Evolutionary conservation across 2,329 filamentous ascomycete species (phyloP), one percentile per base, ranked within the genome.

Genomic region (Apiospora kogelbergensis): DNA sequence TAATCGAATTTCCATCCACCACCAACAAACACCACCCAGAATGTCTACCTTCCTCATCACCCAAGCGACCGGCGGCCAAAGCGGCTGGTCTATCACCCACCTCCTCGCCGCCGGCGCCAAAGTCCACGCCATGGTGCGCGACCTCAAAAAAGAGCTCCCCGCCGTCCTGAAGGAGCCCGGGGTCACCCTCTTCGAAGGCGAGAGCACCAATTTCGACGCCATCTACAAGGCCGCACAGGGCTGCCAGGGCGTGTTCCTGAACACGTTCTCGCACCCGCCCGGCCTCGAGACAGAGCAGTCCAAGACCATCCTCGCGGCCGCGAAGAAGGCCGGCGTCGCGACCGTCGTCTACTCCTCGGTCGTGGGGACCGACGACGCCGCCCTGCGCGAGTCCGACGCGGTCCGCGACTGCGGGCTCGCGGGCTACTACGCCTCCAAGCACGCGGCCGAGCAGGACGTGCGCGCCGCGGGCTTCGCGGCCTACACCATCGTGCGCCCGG

Each of bases 361-460:
- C 17, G 69, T 77, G 45, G 46, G 17, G 45, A 72, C 74, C 0
- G 70, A 67, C 1, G 22, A 72, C 17, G 75, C 48, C 60, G 53
- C 63, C 0, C 10, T 76, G 3, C 79, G 78, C 78, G 74, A 76
- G 5, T 70, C 76, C 5, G 63, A 68, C 0, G 30, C 15, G 1
- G 72, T 71, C 0, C 66, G 73, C 20, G 65, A 72, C 15, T 15
- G 53, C 6, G 17, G 63, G 0, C 69, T 81, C n/a, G 67, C 53
- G 41, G 69, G 24, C 0, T 81, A 84, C 70, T 84, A 76, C 67
- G 66, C 70, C 37, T 82, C 79, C 64, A 84, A 84, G 73, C 72
- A 77, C 0, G 69, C 72, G 0, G 76, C 82, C 17, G 82, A 84
- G 57, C 74, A 78, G 0, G 68, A 70, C 1, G 77, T 81, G 0